A percentile compares a stretch with the other conserved stretches of the same genome.
These are phyloP conservation scores for Trypanosoma lewisi DNA, from an alignment of 208 protist species.

Conservation along the genomic window DNA sequence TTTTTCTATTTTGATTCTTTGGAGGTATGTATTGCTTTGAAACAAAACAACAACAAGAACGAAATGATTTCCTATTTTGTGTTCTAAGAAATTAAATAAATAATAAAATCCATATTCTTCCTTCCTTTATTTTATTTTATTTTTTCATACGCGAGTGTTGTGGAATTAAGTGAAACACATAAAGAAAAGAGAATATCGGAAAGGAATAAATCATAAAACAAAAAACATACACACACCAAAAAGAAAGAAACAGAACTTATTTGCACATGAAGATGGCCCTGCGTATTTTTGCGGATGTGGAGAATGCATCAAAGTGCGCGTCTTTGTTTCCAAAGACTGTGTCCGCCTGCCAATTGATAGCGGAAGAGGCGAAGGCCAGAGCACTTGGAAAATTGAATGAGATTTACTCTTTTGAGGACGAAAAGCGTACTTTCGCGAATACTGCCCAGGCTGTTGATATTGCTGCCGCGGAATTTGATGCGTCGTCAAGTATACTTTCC, in stretches of 20 bases:
- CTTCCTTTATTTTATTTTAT: background rate
- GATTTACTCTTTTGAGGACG: conserved; percentile 36
- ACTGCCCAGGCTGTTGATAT: conserved; percentile 55
- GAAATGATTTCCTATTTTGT: no score
- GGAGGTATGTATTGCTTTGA: background rate
- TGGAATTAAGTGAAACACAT: no score
- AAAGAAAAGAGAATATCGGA: no score
- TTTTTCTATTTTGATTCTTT: background rate
- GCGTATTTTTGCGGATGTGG: conserved; percentile 60
- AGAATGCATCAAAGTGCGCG: conserved; percentile 41
- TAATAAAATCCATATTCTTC: no score
- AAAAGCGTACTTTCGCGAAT: conserved; percentile 50
- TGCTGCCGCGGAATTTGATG: conserved; percentile 46
- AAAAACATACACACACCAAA: background rate
- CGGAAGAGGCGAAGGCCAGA: conserved; percentile 44
- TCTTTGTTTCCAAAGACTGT: conserved; percentile 66
- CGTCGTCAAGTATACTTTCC: conserved; percentile 61
- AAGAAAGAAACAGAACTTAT: background rate
- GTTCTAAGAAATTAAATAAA: no score
- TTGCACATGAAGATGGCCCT: conserved; percentile 21
- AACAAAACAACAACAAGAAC: background rate
- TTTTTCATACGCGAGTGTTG: no score
- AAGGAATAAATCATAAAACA: background rate
- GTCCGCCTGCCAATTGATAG: conserved; percentile 43
- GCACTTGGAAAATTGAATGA: conserved; percentile 40